phyloP scores from a whole-genome alignment of 345 rosid species.

The Salix arbutifolia region DNA sequence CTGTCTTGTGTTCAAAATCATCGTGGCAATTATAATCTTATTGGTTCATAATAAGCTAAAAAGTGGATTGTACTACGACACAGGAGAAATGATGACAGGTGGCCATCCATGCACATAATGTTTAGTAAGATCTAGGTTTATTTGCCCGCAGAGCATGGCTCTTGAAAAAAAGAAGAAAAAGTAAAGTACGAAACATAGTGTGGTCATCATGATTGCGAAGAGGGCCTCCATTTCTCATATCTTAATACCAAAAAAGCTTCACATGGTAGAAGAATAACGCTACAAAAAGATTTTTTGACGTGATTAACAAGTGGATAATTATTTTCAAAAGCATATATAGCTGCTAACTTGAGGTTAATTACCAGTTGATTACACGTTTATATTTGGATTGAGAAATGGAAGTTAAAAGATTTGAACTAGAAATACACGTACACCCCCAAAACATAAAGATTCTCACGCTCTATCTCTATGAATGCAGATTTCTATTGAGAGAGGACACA shows the following conservation, averaged over 20 bases:
- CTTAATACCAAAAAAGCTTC: slow-evolving; percentile 14
- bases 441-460: neutral
- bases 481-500: neutral
- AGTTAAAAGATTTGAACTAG: too few relatives aligned
- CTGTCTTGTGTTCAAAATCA: slow-evolving; percentile 15
- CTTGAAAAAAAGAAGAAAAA: neutral
- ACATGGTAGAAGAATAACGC: slow-evolving; percentile 25
- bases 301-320: too few relatives aligned
- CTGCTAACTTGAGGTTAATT: too few relatives aligned
- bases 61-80: slow-evolving; percentile 13
- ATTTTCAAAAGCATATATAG: too few relatives aligned
- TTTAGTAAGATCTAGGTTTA: neutral
- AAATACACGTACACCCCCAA: neutral
- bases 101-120: neutral
- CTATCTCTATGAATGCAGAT: neutral
- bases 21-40: slow-evolving; percentile 2
- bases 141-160: neutral
- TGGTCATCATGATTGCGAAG: slow-evolving; percentile 20
- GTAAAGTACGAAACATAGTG: neutral
- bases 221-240: neutral
- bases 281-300: neutral
- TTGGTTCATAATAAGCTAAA: slow-evolving; percentile 14
- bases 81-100: neutral
- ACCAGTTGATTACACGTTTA: too few relatives aligned
- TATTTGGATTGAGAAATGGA: too few relatives aligned